Evolutionary conservation across 148 eudicot species (phyloP).

Genomic region (Nyssa sinensis): DNA sequence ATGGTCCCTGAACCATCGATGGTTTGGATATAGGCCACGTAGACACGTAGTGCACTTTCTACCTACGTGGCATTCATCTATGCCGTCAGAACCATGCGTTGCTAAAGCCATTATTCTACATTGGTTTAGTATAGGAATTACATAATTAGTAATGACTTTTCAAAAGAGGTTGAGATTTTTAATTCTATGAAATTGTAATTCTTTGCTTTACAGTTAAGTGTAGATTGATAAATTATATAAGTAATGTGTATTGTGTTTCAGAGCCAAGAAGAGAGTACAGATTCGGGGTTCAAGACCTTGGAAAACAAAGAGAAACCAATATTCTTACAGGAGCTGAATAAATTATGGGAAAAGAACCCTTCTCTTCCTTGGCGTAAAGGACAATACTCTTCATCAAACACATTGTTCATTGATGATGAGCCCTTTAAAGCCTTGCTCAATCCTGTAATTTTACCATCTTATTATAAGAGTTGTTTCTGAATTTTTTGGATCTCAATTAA

Average conservation of each 20-base stretch:
- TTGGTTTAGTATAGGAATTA: too few species aligned
- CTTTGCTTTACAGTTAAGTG: too few species aligned
- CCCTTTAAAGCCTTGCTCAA: conserved; percentile 38
- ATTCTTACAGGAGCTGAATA: conserved; percentile 35
- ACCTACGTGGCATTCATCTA: too few species aligned
- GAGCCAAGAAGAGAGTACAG: conserved; percentile 37
- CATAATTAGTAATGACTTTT: too few species aligned
- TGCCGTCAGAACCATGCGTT: too few species aligned
- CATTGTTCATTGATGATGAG: conserved; percentile 44
- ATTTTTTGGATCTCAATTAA: neutral
- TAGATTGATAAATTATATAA: too few species aligned
- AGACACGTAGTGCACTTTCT: too few species aligned
- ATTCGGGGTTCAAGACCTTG: conserved; percentile 33
- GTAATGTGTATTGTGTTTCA: neutral
- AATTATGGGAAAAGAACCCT: conserved; percentile 25
- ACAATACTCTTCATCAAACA: conserved; percentile 30
- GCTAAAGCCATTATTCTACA: too few species aligned
- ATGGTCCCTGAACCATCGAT: too few species aligned
- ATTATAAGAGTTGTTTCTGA: neutral
- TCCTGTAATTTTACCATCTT: conserved; percentile 27
- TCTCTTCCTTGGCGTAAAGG: neutral
- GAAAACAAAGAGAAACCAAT: conserved; percentile 36
- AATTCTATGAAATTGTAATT: too few species aligned
- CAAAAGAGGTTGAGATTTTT: too few species aligned
- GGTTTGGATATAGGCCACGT: too few species aligned